phyloP scores from a whole-genome alignment of 768 basidiomycete species.

The Psilocybe tampanensis region DNA sequence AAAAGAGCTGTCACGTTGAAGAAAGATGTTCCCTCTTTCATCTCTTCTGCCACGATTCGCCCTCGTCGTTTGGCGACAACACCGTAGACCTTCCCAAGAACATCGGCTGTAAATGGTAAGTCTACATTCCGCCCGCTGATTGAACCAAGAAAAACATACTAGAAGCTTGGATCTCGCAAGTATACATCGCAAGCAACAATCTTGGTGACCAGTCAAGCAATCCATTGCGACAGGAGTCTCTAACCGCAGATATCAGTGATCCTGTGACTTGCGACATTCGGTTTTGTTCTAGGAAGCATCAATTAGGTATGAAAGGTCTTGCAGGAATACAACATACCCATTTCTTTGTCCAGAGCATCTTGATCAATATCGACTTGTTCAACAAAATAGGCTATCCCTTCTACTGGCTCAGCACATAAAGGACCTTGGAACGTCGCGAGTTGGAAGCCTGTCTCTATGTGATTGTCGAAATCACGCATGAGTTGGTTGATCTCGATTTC shows the following conservation, averaged over 20 bases:
- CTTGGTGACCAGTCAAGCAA: conserved; percentile 97
- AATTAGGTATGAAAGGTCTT: neutral
- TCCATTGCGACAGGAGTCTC: conserved; percentile 88
- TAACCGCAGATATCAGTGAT: conserved; percentile 84
- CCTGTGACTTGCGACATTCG: conserved; percentile 85
- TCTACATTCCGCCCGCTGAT: conserved; percentile 13
- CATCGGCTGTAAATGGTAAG: conserved; percentile 66
- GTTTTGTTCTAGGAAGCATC: conserved; percentile 61
- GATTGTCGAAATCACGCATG: conserved; percentile 68
- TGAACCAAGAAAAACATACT: conserved; percentile 54
- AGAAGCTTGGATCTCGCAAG: conserved; percentile 97
- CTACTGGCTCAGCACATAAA: conserved; percentile 91
- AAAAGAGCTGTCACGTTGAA: conserved; percentile 90
- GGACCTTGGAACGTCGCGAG: conserved; percentile 94
- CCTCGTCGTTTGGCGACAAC: conserved; percentile 93
- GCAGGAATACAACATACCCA: conserved; percentile 46
- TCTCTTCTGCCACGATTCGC: conserved; percentile 93
- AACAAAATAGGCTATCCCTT: conserved; percentile 90
- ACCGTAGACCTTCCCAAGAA: conserved; percentile 95
- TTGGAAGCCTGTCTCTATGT: conserved; percentile 94
- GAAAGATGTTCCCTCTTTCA: conserved; percentile 97
- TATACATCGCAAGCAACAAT: conserved; percentile 97
- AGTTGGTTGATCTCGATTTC: conserved; percentile 36
- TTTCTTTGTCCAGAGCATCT: conserved; percentile 63
- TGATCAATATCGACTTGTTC: conserved; percentile 71